Evolutionary conservation across 371 early-diverging fungal species (phyloP), one percentile per base, ranked within the genome.

Genomic region (Mucor lusitanicus): DNA sequence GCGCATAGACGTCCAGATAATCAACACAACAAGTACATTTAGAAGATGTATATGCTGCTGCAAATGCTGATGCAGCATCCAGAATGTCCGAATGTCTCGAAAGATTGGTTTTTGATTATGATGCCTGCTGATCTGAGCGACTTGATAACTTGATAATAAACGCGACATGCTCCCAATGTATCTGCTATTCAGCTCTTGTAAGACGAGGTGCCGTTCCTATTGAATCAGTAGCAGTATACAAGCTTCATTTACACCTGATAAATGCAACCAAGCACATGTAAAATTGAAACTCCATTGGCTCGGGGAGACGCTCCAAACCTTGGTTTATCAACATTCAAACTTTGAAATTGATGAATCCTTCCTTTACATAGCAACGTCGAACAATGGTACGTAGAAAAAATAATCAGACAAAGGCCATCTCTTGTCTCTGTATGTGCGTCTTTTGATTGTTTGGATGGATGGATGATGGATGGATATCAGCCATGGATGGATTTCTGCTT

Each of bases 351-450:
- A 59, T 63, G 48, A 35, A 58, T 67, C 67, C 65, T 64, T 74
- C 70, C 74, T 74, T 74, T 74, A 67, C 56, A 67, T 50, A 74
- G 73, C 73, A 64, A 73, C 73, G 73, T 73, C 69, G 74, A 70
- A 64, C 59, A 59, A 72, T 72, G 68, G 68, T 72, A 72, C 33
- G 65, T 60, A 46, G 1, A 28, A 54, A 23, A 21, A 5, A 21
- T 21, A n/a, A n/a, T n/a, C 6, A 30, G 21, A 9, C 19, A n/a
- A 48, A 1, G 9, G 19, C 23, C 21, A 48, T 21, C 6, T 9
- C 48, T 48, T 48, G 8, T 48, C 19, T 48, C 48, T n/a, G 48
- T 9, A 21, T 21, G 23, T 48, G 48, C 48, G 5, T n/a, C 5
- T 5, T 7, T 15, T 17, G 42, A 21, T 48, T 21, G 23, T 48